These are phyloP conservation scores for Pharus latifolius DNA, from an alignment of 176 grass and related monocot genomes.

Conservation along the genomic window DNA sequence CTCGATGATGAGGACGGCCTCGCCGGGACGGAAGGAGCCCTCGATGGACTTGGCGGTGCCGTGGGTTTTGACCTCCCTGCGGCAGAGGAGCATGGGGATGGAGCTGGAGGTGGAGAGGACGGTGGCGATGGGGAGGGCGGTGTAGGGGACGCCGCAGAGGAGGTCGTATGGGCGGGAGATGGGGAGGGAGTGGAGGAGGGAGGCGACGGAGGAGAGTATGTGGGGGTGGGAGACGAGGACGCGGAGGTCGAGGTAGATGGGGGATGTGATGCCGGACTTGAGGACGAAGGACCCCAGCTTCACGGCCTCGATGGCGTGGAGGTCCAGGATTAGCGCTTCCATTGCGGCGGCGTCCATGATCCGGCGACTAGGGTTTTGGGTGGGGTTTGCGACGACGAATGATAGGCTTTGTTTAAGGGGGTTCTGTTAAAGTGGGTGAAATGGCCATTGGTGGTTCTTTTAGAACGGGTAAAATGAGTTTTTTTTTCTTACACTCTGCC, in stretches of 20 bases:
- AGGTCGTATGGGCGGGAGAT: slow-evolving; percentile 48
- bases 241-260: slow-evolving; percentile 98
- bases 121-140: slow-evolving; percentile 83
- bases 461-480: too few relatives aligned
- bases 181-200: slow-evolving; percentile 46
- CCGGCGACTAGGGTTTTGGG: slow-evolving; percentile 31
- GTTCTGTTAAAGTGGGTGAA: too few relatives aligned
- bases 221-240: slow-evolving; percentile 78
- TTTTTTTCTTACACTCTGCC: too few relatives aligned
- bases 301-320: slow-evolving; percentile 77
- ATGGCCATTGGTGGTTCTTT: too few relatives aligned
- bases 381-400: neutral
- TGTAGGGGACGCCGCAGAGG: slow-evolving; percentile 91
- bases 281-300: slow-evolving; percentile 86
- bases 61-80: slow-evolving; percentile 88
- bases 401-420: neutral
- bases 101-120: slow-evolving; percentile 48
- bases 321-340: slow-evolving; percentile 65
- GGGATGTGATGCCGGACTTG: slow-evolving; percentile 90
- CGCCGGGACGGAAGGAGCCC: slow-evolving; percentile 41
- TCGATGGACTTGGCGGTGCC: slow-evolving; percentile 89
- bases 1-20: slow-evolving; percentile 74
- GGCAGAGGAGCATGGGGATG: slow-evolving; percentile 93
- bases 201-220: slow-evolving; percentile 55
- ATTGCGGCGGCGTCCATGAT: slow-evolving; percentile 50